Evolutionary conservation across 441 rosid genomes (phyloP), one percentile per base, ranked within the genome.

Genomic region (Euphorbia corollata): DNA sequence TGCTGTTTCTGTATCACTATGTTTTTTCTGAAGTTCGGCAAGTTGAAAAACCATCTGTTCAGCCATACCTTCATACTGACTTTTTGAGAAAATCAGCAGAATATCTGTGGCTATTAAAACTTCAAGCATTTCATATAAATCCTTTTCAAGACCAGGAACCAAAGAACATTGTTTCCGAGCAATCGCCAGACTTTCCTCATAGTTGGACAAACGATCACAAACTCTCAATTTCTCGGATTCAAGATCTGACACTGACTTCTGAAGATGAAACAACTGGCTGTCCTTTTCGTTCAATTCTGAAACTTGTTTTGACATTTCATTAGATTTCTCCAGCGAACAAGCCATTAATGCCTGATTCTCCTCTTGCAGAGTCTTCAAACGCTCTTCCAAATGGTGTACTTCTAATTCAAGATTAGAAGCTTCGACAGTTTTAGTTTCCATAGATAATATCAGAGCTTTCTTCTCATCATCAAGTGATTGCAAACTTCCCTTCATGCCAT

Each of bases 111-210:
- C 88, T 69, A 88, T 72, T 75, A 78, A 73, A 71, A 54, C 67
- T 77, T 82, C 87, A 39, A 80, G 74, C 84, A 89, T 74, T 72
- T 88, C 92, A 53, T 80, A 85, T 72, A 88, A 72, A 80, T 81
- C 89, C 73, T 70, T 75, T 79, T 95, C 87, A 71, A 88, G 83
- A 75, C 63, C 68, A 57, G 84, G 70, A 68, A 79, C 68, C 18
- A 80, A 73, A 74, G 79, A 71, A 75, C 84, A 74, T 77, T 84
- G 82, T 63, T 56, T 71, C 15, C 36, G 71, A 70, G 79, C 81
- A 73, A 68, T 68, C 77, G 76, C 74, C 41, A 79, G 78, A 66
- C 79, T 64, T 76, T 83, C 82, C 75, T 88, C 83, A 74, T 76
- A 75, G 22, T 73, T 81, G 61, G 76, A 72, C 73, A 87, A 72